These are phyloP conservation scores for Mortierella sp. DNA, from an alignment of 371 early-diverging fungal species.

Conservation along the genomic window DNA sequence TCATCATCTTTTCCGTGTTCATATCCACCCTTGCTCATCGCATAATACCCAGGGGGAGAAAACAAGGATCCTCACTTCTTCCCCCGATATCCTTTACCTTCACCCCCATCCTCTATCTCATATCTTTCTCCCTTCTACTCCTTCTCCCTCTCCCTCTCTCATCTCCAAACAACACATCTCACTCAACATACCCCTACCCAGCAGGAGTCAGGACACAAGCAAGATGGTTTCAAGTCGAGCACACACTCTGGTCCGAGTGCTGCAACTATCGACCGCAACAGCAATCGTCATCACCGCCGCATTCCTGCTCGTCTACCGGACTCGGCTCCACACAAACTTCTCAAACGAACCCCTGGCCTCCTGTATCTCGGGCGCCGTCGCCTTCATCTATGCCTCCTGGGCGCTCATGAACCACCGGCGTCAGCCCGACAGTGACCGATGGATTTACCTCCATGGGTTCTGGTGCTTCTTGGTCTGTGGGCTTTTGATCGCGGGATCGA, in stretches of 20 bases:
- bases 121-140: background rate
- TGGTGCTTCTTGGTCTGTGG: conserved; percentile 30
- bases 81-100: background rate
- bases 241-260: conserved; percentile 27
- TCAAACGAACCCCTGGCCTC: conserved; percentile 40
- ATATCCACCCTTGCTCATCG: no score
- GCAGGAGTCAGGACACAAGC: background rate
- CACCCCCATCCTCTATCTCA: no score
- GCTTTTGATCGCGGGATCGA: conserved; percentile 24
- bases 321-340: conserved; percentile 30
- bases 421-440: conserved; percentile 28
- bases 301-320: conserved; percentile 47
- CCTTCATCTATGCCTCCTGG: conserved; percentile 48
- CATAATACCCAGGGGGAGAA: no score
- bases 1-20: no score
- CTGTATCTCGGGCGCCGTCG: conserved; percentile 36
- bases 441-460: conserved; percentile 35
- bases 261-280: conserved; percentile 33
- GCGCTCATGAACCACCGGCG: conserved; percentile 32
- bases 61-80: no score
- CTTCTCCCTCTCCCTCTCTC: background rate
- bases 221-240: conserved; percentile 25
- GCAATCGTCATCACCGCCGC: conserved; percentile 35
- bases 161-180: no score
- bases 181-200: background rate